Evolutionary conservation across 129 eudicot genomes (phyloP).

Genomic region (Ambrosia trifida): DNA sequence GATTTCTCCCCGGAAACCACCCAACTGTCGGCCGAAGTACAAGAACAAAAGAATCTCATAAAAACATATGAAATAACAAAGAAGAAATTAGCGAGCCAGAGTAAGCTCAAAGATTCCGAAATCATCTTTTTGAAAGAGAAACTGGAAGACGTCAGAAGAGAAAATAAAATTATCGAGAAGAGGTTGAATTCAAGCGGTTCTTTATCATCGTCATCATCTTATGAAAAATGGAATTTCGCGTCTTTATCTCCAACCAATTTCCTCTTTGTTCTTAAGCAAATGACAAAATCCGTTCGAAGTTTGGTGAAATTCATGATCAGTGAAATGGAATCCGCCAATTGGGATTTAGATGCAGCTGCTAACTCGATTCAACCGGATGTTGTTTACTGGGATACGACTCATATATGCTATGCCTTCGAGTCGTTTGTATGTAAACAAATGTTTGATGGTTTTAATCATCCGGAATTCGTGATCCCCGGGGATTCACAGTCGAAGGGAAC

Average conservation of each 20-base stretch:
- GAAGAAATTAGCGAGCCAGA: constrained; percentile 66
- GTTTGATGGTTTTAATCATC: constrained; percentile 68
- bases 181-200: constrained; percentile 74
- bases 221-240: constrained; percentile 41
- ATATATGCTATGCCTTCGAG: constrained; percentile 73
- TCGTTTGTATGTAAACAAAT: constrained; percentile 73
- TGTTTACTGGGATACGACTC: constrained; percentile 55
- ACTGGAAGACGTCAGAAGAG: constrained; percentile 57
- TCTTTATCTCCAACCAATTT: constrained; percentile 55
- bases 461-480: constrained; percentile 38
- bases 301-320: constrained; percentile 59
- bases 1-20: constrained; percentile 64
- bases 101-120: constrained; percentile 80
- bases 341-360: constrained; percentile 82
- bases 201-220: constrained; percentile 30
- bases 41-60: constrained; percentile 63
- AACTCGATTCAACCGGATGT: constrained; percentile 63
- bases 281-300: constrained; percentile 55
- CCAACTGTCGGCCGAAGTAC: constrained; percentile 53
- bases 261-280: constrained; percentile 44
- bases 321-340: constrained; percentile 78
- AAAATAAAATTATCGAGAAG: constrained; percentile 62
- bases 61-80: constrained; percentile 56
- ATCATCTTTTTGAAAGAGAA: constrained; percentile 72
- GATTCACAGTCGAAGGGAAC: constrained; percentile 21